phyloP scores from a whole-genome alignment of 768 basidiomycete genomes.

The Kwoniella botswanensis region DNA sequence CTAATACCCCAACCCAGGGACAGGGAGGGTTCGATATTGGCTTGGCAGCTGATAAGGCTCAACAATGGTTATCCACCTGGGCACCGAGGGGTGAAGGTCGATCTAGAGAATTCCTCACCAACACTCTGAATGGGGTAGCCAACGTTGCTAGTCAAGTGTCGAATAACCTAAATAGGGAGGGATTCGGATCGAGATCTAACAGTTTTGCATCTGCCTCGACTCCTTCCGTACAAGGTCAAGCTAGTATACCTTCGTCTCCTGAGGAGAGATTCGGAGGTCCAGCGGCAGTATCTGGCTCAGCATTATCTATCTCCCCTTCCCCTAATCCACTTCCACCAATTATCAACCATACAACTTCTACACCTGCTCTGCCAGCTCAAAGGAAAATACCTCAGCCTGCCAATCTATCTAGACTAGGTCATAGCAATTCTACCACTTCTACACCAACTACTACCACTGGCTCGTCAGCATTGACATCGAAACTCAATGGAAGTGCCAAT shows the following conservation, averaged over 20 bases:
- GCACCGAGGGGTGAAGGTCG: slow-evolving; percentile 51
- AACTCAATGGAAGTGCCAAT: not conserved
- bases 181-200: slow-evolving; percentile 20
- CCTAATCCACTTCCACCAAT: slow-evolving; percentile 26
- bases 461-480: slow-evolving; percentile 1
- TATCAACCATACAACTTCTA: slow-evolving; percentile 34
- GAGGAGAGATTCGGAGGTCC: slow-evolving; percentile 4
- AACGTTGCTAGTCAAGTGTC: slow-evolving; percentile 46
- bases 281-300: not conserved
- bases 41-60: slow-evolving; percentile 39
- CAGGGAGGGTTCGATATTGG: slow-evolving; percentile 26
- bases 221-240: not conserved
- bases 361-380: slow-evolving; percentile 12
- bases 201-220: slow-evolving; percentile 17
- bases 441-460: slow-evolving; percentile 15
- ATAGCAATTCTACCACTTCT: slow-evolving; percentile 14
- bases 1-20: not conserved
- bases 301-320: slow-evolving; percentile 8
- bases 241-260: slow-evolving; percentile 7
- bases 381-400: slow-evolving; percentile 42
- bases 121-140: slow-evolving; percentile 46
- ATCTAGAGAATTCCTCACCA: slow-evolving; percentile 40
- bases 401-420: slow-evolving; percentile 41
- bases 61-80: slow-evolving; percentile 50
- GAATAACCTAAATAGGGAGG: slow-evolving; percentile 31